Percentiles rank a stretch among this genome's conserved stretches.
phyloP scores from a whole-genome alignment of 257 asterid genomes.

The Solanum bulbocastanum region DNA sequence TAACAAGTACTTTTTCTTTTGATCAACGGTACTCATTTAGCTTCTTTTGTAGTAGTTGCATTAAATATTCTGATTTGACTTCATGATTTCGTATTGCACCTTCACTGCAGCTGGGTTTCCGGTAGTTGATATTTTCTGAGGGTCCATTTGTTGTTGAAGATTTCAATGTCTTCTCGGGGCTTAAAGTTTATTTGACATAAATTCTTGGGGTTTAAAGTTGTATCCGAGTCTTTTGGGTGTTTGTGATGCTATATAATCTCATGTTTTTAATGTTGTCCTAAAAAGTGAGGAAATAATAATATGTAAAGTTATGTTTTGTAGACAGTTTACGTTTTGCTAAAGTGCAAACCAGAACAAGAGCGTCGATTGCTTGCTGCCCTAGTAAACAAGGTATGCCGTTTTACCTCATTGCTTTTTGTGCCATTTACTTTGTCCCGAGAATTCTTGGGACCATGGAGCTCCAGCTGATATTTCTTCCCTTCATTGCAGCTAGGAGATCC shows the following conservation, averaged over 20 bases:
- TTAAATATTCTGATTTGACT: background rate
- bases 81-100: background rate
- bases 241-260: background rate
- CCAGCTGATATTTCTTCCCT: conserved; percentile 3
- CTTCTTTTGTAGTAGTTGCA: background rate
- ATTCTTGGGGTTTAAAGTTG: background rate
- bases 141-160: background rate
- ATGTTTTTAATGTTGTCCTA: background rate
- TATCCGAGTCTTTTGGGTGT: background rate
- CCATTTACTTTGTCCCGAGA: background rate
- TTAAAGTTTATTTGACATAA: background rate
- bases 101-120: background rate
- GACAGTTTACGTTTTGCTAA: conserved; percentile 64
- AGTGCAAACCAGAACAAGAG: conserved; percentile 94
- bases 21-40: background rate
- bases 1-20: background rate
- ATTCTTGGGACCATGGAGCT: background rate
- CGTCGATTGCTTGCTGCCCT: conserved; percentile 71
- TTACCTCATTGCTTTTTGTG: background rate
- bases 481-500: conserved; percentile 88
- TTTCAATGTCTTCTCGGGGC: background rate
- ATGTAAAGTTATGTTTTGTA: conserved; percentile 12
- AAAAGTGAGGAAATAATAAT: background rate
- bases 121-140: background rate
- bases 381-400: conserved; percentile 65